Percentiles rank a stretch among this genome's conserved stretches.
Conservation (phyloP, 768 basidiomycete species). For the Mycena epipterygia region DNA sequence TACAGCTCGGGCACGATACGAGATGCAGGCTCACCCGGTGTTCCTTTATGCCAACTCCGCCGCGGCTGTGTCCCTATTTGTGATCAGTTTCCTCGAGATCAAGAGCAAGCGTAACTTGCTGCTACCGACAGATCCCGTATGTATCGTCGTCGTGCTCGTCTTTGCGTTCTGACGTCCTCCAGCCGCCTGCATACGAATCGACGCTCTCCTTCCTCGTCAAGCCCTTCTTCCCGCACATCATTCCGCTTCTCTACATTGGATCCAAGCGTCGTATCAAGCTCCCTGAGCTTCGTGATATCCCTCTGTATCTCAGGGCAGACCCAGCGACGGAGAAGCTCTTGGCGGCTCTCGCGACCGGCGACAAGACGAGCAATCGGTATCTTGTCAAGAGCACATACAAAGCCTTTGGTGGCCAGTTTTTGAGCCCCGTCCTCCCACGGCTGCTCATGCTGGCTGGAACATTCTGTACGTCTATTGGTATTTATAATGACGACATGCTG, state of each 20-base stretch:
- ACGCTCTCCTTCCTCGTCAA: constrained; percentile 23
- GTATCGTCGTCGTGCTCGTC: not conserved
- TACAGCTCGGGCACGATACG: not conserved
- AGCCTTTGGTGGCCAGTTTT: no score
- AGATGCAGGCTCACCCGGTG: not conserved
- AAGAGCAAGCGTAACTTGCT: constrained; percentile 11
- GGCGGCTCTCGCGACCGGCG: constrained; percentile 7
- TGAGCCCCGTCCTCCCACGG: constrained; percentile 9
- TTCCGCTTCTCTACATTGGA: constrained; percentile 1
- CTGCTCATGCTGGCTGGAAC: constrained; percentile 1
- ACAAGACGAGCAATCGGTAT: constrained; percentile 2
- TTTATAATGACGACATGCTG: not conserved
- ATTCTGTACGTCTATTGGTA: not conserved
- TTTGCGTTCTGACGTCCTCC: not conserved
- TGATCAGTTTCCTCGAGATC: constrained; percentile 3
- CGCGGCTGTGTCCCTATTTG: not conserved
- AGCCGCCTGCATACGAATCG: no score
- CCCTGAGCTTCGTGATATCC: constrained; percentile 13
- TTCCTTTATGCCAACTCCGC: not conserved
- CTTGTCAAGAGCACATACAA: constrained; percentile 14
- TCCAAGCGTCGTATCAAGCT: constrained; percentile 13
- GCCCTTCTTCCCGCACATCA: constrained; percentile 16
- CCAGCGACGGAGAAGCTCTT: constrained; percentile 22
- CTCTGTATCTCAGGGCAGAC: no score
- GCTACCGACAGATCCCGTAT: constrained; percentile 8